Conservation (phyloP, 192 early-diverging fungal genomes). For the Coemansia sp. region DNA sequence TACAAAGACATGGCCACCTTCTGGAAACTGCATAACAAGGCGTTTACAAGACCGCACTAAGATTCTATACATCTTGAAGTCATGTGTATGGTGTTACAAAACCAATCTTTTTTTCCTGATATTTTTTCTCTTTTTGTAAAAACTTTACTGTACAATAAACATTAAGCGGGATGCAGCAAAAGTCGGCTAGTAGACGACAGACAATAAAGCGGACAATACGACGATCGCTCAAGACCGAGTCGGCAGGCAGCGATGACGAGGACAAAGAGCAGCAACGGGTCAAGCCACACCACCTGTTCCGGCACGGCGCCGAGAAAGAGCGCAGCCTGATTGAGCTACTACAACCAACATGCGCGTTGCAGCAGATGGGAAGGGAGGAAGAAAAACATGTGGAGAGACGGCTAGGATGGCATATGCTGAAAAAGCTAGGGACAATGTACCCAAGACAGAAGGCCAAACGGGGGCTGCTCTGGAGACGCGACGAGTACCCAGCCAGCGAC, state of each 20-base stretch:
- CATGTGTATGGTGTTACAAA: too few relatives aligned
- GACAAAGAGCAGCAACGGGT: background rate
- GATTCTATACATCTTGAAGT: too few relatives aligned
- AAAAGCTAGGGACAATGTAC: constrained; percentile 6
- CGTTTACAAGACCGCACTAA: too few relatives aligned
- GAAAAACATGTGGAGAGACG: background rate
- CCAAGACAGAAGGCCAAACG: background rate
- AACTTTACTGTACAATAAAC: background rate
- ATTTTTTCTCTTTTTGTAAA: too few relatives aligned
- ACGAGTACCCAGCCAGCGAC: constrained; percentile 41
- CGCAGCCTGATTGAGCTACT: constrained; percentile 24
- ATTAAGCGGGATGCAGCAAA: background rate
- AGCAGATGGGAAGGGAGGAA: constrained; percentile 5
- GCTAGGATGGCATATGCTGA: constrained; percentile 12
- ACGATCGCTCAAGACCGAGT: constrained; percentile 18
- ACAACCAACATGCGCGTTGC: constrained; percentile 5
- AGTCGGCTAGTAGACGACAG: constrained; percentile 11
- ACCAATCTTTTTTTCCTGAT: too few relatives aligned
- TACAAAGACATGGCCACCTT: too few relatives aligned
- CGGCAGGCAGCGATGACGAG: background rate
- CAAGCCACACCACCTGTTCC: constrained; percentile 1
- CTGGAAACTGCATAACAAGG: too few relatives aligned
- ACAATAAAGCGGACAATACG: constrained; percentile 14
- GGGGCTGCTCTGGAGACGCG: constrained; percentile 3
- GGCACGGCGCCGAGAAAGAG: constrained; percentile 1